Percentiles rank a stretch among this genome's conserved stretches.
Conservation (phyloP, 208 protist genomes). For the Leishmania tarentolae region DNA sequence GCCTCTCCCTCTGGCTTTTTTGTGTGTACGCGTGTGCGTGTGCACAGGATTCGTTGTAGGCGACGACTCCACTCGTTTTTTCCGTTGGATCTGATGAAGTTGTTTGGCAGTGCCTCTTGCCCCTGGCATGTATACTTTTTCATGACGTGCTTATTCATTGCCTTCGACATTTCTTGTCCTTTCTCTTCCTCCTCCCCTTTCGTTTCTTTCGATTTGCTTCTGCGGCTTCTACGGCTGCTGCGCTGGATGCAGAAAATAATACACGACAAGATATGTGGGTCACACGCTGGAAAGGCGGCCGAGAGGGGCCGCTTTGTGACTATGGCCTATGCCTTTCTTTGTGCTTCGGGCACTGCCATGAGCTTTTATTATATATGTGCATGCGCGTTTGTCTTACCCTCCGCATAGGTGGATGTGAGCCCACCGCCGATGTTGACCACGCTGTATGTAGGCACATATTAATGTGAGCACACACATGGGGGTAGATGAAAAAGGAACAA, state of each 20-base stretch:
- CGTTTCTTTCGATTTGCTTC: conserved; percentile 21
- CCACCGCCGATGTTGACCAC: neutral
- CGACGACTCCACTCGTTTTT: neutral
- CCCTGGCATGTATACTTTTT: neutral
- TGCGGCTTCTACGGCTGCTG: neutral
- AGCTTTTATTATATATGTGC: neutral
- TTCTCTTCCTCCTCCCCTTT: neutral
- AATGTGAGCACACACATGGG: neutral
- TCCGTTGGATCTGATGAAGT: neutral
- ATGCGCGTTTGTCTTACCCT: neutral
- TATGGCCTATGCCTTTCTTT: neutral
- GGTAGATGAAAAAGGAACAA: neutral
- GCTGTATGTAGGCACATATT: neutral
- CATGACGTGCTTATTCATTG: neutral
- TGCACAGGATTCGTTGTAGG: neutral
- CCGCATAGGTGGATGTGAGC: neutral
- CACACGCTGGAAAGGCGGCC: too few species aligned
- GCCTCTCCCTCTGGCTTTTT: neutral
- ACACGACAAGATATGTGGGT: too few species aligned
- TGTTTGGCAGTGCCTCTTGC: neutral
- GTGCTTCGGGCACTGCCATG: neutral
- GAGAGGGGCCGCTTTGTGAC: neutral
- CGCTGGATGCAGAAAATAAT: too few species aligned
- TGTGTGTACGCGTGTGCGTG: neutral
- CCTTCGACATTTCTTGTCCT: neutral